A percentile compares a stretch with the other conserved stretches of the same genome.
These are phyloP conservation scores for Calamus simplicifolius DNA, from an alignment of 176 grass and related monocot species.

Conservation along the genomic window DNA sequence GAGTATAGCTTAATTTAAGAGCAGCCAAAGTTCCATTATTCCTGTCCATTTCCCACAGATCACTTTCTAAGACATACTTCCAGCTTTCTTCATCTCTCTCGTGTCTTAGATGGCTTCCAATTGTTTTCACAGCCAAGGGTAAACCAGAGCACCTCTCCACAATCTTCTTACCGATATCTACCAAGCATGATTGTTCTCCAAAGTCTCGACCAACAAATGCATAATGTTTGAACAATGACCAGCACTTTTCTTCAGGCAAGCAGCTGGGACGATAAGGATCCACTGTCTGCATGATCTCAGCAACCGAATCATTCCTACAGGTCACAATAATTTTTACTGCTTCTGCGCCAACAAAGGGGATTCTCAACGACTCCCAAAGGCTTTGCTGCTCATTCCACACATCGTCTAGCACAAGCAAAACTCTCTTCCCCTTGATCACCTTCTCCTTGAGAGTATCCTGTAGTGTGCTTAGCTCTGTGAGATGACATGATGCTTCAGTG, in stretches of 20 bases:
- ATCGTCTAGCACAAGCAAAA: conserved; percentile 45
- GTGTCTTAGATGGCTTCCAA: conserved; percentile 15
- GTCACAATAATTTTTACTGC: conserved; percentile 27
- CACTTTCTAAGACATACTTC: conserved; percentile 28
- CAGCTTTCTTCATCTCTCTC: conserved; percentile 22
- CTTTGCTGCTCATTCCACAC: conserved; percentile 17
- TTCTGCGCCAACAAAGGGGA: conserved; percentile 3
- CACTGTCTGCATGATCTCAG: conserved; percentile 16
- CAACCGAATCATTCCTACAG: conserved; percentile 25
- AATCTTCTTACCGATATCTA: conserved; percentile 19
- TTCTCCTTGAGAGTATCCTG: not conserved
- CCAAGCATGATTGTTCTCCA: not conserved
- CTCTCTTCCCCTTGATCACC: not conserved
- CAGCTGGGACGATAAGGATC: not conserved
- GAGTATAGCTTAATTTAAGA: conserved; percentile 35
- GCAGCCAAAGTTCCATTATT: conserved; percentile 28
- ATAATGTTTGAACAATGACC: conserved; percentile 24
- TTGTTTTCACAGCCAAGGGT: conserved; percentile 32
- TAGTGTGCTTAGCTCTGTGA: conserved; percentile 6
- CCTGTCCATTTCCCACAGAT: conserved; percentile 31
- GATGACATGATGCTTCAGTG: not conserved
- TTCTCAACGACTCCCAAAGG: conserved; percentile 18
- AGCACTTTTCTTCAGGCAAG: conserved; percentile 14
- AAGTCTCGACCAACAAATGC: conserved; percentile 18
- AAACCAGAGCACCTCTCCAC: conserved; percentile 30